Evolutionary conservation across 495 filamentous ascomycete species (phyloP).

Genomic region (Lasiosphaeria hispida): DNA sequence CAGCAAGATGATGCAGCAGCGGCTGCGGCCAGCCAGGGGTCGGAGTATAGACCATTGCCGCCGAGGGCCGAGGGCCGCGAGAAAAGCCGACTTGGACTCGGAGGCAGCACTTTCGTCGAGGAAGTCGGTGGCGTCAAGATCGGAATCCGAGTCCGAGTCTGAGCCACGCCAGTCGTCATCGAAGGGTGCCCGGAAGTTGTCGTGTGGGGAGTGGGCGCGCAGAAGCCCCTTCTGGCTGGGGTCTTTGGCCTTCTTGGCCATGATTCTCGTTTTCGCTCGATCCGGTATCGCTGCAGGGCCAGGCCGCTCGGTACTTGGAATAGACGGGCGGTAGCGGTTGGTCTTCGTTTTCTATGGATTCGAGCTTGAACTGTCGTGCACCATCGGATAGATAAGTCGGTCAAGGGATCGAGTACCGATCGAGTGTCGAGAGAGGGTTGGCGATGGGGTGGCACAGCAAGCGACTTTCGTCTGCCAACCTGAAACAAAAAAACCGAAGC

Average conservation of each 20-base stretch:
- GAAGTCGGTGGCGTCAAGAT: conserved; percentile 43
- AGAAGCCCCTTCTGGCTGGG: conserved; percentile 26
- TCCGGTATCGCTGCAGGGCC: neutral
- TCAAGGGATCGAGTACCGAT: too few relatives aligned
- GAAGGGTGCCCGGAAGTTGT: conserved; percentile 26
- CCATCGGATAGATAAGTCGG: too few relatives aligned
- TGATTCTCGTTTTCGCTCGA: neutral
- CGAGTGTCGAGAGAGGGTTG: too few relatives aligned
- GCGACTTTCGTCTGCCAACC: too few relatives aligned
- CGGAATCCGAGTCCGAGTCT: conserved; percentile 38
- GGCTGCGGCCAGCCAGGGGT: conserved; percentile 32
- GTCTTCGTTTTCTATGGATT: neutral
- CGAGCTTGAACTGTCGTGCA: too few relatives aligned
- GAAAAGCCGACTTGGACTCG: conserved; percentile 15
- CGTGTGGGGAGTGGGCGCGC: conserved; percentile 9
- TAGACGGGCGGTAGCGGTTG: neutral
- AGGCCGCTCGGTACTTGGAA: too few relatives aligned
- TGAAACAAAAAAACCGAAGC: too few relatives aligned
- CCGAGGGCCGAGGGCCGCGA: neutral
- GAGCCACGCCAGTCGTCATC: conserved; percentile 33
- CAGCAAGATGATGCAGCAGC: conserved; percentile 33
- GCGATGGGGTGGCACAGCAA: too few relatives aligned
- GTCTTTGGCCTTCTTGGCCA: conserved; percentile 2
- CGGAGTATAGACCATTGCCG: conserved; percentile 21
- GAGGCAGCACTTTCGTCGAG: conserved; percentile 29